phyloP scores from a whole-genome alignment of 176 grass and related monocot species.

The Poa annua region DNA sequence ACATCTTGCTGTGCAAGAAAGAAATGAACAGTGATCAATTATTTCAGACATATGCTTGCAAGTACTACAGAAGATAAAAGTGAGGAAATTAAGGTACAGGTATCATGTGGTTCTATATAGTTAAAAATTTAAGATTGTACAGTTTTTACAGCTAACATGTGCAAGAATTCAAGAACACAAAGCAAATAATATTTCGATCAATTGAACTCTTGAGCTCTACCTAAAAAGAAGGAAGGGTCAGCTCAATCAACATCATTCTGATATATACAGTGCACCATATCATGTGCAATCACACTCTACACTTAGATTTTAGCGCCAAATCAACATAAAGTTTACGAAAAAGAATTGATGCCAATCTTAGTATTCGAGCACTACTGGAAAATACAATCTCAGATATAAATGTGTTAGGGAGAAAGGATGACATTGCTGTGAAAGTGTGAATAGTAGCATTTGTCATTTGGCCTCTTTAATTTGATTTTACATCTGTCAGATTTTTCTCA shows the following conservation, averaged over 20 bases:
- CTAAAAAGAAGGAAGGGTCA: neutral
- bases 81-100: neutral
- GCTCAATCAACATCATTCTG: slow-evolving; percentile 1
- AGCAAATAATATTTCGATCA: slow-evolving; percentile 5
- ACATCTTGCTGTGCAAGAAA: slow-evolving; percentile 77
- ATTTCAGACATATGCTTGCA: slow-evolving; percentile 26
- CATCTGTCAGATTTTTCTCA: neutral
- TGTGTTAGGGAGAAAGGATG: neutral
- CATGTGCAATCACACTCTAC: neutral
- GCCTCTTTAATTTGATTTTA: neutral
- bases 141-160: slow-evolving; percentile 8
- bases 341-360: neutral
- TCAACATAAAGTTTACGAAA: neutral
- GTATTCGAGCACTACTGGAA: neutral
- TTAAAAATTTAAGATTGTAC: neutral
- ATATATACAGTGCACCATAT: slow-evolving; percentile 12
- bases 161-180: neutral
- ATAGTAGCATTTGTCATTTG: slow-evolving; percentile 1
- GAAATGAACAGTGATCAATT: slow-evolving; percentile 12
- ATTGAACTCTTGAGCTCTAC: slow-evolving; percentile 12
- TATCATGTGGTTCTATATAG: slow-evolving; percentile 17
- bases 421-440: neutral
- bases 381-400: slow-evolving; percentile 4
- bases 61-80: slow-evolving; percentile 10
- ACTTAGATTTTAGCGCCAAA: neutral